Evolutionary conservation across 495 filamentous ascomycete genomes (phyloP).

Genomic region (Immersiella caudata): DNA sequence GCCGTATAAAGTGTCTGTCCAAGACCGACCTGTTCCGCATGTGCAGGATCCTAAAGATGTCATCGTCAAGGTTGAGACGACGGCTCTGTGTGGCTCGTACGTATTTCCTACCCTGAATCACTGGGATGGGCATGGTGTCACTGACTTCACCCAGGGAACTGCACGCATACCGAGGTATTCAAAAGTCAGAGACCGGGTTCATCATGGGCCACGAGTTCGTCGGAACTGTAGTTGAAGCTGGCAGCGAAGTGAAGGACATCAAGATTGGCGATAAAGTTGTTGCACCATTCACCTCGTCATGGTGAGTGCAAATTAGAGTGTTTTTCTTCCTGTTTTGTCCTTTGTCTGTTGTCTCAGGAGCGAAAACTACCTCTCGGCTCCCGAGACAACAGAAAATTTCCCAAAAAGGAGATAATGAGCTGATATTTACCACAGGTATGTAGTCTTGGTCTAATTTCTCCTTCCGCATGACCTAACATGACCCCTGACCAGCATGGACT

Average conservation of each 20-base stretch:
- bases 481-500: conserved; percentile 61
- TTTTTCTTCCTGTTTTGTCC: no score
- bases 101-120: conserved; percentile 31
- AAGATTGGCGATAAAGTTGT: conserved; percentile 78
- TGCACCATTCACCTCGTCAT: conserved; percentile 84
- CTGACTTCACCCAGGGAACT: conserved; percentile 64
- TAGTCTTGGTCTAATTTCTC: no score
- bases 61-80: conserved; percentile 82
- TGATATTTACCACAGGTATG: no score
- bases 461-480: background rate
- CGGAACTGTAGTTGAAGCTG: conserved; percentile 70
- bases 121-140: conserved; percentile 4
- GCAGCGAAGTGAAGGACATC: conserved; percentile 67
- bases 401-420: no score
- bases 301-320: conserved; percentile 60
- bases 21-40: conserved; percentile 66
- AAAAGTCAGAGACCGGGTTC: conserved; percentile 54
- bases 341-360: no score
- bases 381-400: no score
- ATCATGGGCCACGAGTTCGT: conserved; percentile 81
- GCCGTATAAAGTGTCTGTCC: conserved; percentile 60
- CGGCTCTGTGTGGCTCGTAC: conserved; percentile 89
- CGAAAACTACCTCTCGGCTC: no score
- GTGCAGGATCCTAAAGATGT: conserved; percentile 75
- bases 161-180: conserved; percentile 85